These are phyloP conservation scores for Epicoccum nigrum DNA, from an alignment of 2,329 filamentous ascomycete genomes.

Conservation along the genomic window DNA sequence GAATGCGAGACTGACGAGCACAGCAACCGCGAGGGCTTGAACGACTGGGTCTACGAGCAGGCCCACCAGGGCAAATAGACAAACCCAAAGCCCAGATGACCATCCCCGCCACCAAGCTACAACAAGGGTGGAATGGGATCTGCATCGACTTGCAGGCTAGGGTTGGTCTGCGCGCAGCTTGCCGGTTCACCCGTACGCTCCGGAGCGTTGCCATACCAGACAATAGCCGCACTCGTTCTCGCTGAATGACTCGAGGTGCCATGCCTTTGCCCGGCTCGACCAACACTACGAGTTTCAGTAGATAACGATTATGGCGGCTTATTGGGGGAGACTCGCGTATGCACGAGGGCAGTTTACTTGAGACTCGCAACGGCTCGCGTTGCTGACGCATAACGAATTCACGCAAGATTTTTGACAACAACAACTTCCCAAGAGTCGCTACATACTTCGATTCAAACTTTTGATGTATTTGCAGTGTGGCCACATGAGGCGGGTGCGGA, in stretches of 20 bases:
- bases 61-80: constrained; percentile 58
- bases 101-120: not conserved
- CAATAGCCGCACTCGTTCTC: not conserved
- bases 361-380: not conserved
- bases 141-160: constrained; percentile 10
- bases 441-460: not conserved
- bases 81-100: not conserved
- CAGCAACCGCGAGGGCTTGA: constrained; percentile 83
- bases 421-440: no score
- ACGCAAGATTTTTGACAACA: no score
- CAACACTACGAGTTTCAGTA: not conserved
- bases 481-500: not conserved
- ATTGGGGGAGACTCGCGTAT: not conserved
- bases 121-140: constrained; percentile 1
- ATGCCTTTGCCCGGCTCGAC: constrained; percentile 6
- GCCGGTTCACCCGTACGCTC: constrained; percentile 3
- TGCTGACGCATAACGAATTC: constrained; percentile 6
- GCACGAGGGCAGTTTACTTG: not conserved
- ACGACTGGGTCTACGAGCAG: constrained; percentile 96
- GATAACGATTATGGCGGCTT: not conserved
- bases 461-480: not conserved
- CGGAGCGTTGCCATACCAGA: constrained; percentile 2
- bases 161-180: constrained; percentile 8
- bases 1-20: constrained; percentile 23
- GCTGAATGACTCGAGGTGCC: not conserved